Conservation (phyloP, 371 early-diverging fungal genomes). For the Blakeslea trispora region DNA sequence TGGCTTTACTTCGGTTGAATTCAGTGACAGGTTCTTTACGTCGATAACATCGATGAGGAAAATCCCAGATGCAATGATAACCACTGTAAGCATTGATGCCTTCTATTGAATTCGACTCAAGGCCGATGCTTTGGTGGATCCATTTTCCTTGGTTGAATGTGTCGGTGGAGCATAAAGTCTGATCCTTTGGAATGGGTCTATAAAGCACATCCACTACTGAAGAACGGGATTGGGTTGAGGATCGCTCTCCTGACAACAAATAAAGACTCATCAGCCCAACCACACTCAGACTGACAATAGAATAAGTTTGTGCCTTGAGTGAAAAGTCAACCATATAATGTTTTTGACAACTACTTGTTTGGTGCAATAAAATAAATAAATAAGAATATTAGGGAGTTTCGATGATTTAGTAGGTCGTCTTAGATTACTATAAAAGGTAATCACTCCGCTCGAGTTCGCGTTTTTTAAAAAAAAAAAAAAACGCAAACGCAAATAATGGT, state of each 20-base stretch:
- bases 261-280: conserved; percentile 1
- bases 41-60: conserved; percentile 40
- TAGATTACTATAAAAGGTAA: no score
- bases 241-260: no score
- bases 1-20: conserved; percentile 34
- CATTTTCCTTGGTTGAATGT: conserved; percentile 37
- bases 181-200: conserved; percentile 1
- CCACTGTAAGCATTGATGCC: conserved; percentile 28
- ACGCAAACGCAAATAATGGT: no score
- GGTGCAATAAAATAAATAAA: no score
- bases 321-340: background rate
- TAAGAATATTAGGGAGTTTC: no score
- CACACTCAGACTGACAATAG: conserved; percentile 6
- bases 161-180: conserved; percentile 26
- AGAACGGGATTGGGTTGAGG: no score
- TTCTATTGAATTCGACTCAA: conserved; percentile 18
- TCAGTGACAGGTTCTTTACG: conserved; percentile 24
- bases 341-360: no score
- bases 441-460: no score
- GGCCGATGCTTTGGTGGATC: conserved; percentile 23
- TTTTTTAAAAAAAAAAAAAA: no score
- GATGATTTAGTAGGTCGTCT: no score
- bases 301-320: background rate
- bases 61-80: conserved; percentile 34
- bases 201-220: background rate